Conservation (phyloP, 768 basidiomycete species). For the Hericium alpestre region DNA sequence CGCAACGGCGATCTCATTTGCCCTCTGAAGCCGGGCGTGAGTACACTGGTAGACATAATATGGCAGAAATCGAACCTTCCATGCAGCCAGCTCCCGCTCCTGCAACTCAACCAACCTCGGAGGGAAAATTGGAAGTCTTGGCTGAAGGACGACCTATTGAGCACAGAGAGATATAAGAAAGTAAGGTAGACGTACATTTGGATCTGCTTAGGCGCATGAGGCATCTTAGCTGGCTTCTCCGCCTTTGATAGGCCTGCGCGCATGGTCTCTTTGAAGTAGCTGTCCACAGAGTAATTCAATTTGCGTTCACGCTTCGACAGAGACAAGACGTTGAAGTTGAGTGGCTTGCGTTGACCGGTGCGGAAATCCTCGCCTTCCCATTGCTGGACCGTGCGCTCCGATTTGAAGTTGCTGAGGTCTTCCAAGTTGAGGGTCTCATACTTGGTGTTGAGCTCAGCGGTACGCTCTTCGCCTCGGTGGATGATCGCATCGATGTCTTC, state of each 20-base stretch:
- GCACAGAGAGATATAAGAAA: too few species aligned
- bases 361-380: conserved; percentile 96
- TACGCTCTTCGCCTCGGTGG: conserved; percentile 80
- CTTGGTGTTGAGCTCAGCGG: conserved; percentile 77
- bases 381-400: conserved; percentile 80
- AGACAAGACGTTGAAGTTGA: conserved; percentile 72
- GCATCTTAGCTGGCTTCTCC: conserved; percentile 74
- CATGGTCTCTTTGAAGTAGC: conserved; percentile 89
- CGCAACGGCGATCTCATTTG: conserved; percentile 58
- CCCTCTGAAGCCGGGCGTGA: conserved; percentile 27
- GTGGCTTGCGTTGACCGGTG: conserved; percentile 55
- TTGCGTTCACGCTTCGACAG: conserved; percentile 91
- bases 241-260: conserved; percentile 68
- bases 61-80: conserved; percentile 39
- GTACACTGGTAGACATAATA: background rate
- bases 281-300: conserved; percentile 88
- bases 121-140: conserved; percentile 97
- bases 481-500: conserved; percentile 95
- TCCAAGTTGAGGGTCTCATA: conserved; percentile 91
- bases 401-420: conserved; percentile 94
- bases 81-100: conserved; percentile 75
- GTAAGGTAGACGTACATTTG: conserved; percentile 42
- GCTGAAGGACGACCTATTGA: conserved; percentile 25
- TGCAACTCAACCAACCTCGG: conserved; percentile 70
- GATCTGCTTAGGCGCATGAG: conserved; percentile 82